Conservation (phyloP, 2,329 filamentous ascomycete species). For the Ophiocordyceps sinensis region DNA sequence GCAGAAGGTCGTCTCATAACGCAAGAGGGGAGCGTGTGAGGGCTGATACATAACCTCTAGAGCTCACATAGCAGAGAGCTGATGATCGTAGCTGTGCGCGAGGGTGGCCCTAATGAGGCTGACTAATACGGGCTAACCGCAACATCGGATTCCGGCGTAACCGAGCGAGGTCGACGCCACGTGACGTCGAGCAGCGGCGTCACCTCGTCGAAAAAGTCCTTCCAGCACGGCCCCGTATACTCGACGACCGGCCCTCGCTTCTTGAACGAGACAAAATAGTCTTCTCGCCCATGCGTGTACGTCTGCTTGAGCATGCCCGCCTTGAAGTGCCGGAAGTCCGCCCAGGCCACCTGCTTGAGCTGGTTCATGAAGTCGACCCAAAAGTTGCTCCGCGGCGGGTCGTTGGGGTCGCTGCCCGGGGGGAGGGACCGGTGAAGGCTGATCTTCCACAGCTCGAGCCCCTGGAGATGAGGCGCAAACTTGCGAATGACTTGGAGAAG, state of each 20-base stretch:
- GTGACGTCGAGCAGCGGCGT: conserved; percentile 6
- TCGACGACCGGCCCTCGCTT: conserved; percentile 1
- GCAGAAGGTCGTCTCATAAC: too few species aligned
- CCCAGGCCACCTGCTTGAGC: conserved; percentile 14
- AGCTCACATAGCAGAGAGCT: too few species aligned
- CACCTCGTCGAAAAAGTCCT: conserved; percentile 17
- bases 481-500: conserved; percentile 23
- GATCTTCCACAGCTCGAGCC: conserved; percentile 31
- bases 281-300: conserved; percentile 6
- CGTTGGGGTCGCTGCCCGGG: neutral
- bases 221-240: conserved; percentile 22
- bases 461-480: conserved; percentile 27
- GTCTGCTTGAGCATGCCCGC: conserved; percentile 15
- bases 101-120: too few species aligned
- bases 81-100: too few species aligned
- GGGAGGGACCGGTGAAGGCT: conserved; percentile 9
- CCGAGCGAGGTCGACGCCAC: conserved; percentile 2
- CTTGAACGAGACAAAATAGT: conserved; percentile 5
- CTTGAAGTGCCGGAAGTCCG: conserved; percentile 19
- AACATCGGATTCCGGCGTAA: conserved; percentile 4
- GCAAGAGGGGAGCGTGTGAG: too few species aligned
- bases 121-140: too few species aligned
- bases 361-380: conserved; percentile 24
- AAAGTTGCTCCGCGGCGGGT: conserved; percentile 11
- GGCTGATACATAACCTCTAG: too few species aligned